phyloP scores from a whole-genome alignment of 2,329 filamentous ascomycete species.

The Fusarium newnesense region DNA sequence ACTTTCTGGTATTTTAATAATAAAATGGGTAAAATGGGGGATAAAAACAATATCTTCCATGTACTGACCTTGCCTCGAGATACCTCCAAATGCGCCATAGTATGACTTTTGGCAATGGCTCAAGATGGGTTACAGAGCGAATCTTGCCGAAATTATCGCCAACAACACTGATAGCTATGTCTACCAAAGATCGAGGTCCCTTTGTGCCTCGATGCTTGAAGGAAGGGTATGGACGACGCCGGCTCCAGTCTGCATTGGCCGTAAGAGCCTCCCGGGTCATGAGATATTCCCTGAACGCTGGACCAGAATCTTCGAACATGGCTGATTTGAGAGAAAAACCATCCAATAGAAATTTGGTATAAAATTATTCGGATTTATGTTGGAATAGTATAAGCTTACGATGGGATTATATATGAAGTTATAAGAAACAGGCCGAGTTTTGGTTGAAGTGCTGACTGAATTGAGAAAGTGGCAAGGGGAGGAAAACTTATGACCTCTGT shows the following conservation, averaged over 20 bases:
- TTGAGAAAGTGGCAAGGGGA: not conserved
- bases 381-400: not conserved
- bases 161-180: conserved; percentile 52
- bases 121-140: conserved; percentile 46
- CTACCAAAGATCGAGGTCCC: conserved; percentile 52
- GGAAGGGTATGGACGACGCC: conserved; percentile 44
- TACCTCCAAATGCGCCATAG: conserved; percentile 54
- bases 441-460: not conserved
- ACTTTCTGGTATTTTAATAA: too few relatives aligned
- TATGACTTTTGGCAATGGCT: conserved; percentile 49
- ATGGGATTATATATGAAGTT: not conserved
- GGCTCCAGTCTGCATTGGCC: conserved; percentile 50
- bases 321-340: not conserved
- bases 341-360: not conserved
- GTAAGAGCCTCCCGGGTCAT: conserved; percentile 43
- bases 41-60: not conserved
- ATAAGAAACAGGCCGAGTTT: not conserved
- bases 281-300: conserved; percentile 53
- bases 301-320: conserved; percentile 52
- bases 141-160: conserved; percentile 52
- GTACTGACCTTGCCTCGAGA: conserved; percentile 52
- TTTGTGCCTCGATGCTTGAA: conserved; percentile 42
- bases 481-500: not conserved
- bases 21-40: too few relatives aligned
- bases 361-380: not conserved